A percentile compares a stretch with the other conserved stretches of the same genome.
Conservation (phyloP, 1,139 yeast genomes). For the Taphrina pruni region DNA sequence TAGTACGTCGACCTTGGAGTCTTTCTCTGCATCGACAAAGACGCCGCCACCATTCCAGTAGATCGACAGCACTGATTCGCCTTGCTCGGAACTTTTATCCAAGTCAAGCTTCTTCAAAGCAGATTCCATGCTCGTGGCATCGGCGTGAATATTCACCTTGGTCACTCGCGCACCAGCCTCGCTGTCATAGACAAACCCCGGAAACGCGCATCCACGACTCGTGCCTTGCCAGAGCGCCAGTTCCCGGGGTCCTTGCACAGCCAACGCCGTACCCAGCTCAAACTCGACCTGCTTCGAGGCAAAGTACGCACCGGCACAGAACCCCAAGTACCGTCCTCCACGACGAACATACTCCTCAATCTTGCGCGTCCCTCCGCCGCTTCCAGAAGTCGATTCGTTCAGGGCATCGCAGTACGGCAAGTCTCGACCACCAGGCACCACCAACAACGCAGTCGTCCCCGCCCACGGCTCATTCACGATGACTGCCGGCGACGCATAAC, state of each 20-base stretch:
- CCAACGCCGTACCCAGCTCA: conserved; percentile 69
- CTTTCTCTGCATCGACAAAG: conserved; percentile 73
- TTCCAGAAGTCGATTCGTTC: conserved; percentile 50
- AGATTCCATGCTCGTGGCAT: not conserved
- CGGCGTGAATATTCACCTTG: conserved; percentile 35
- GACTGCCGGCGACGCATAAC: conserved; percentile 67
- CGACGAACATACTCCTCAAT: conserved; percentile 69
- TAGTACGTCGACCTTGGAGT: conserved; percentile 65
- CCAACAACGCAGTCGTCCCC: conserved; percentile 67
- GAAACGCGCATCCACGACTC: conserved; percentile 78
- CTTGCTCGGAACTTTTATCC: conserved; percentile 45
- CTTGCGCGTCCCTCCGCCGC: conserved; percentile 66
- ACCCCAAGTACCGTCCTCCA: conserved; percentile 85
- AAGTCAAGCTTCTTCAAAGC: conserved; percentile 48
- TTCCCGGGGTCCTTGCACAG: conserved; percentile 85
- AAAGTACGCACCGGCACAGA: conserved; percentile 97
- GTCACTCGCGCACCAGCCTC: conserved; percentile 77
- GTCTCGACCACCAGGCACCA: conserved; percentile 97
- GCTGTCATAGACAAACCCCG: conserved; percentile 78
- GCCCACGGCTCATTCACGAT: conserved; percentile 87
- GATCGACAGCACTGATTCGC: conserved; percentile 46
- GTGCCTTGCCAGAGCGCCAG: conserved; percentile 79
- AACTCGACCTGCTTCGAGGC: conserved; percentile 80
- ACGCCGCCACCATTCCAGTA: conserved; percentile 91
- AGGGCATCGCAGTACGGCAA: conserved; percentile 75